Evolutionary conservation across 306 rosid species (phyloP).

Genomic region (Dryas octopetala): DNA sequence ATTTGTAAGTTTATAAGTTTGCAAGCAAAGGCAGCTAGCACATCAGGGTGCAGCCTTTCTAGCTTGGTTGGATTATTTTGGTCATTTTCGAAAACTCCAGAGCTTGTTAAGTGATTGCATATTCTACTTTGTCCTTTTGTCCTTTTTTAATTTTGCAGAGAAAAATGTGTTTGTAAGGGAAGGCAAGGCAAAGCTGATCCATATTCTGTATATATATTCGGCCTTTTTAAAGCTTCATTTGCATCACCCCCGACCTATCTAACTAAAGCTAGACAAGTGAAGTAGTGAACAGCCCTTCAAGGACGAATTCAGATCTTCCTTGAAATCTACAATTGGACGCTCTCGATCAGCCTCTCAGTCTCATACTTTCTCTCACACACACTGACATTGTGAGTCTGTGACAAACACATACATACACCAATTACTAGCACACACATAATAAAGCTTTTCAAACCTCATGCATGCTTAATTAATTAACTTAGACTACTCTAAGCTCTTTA

Average conservation of each 20-base stretch:
- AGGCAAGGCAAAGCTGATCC: conserved; percentile 19
- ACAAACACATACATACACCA: not conserved
- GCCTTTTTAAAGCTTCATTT: conserved; percentile 11
- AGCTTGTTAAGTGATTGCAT: conserved; percentile 32
- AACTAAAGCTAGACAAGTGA: conserved; percentile 21
- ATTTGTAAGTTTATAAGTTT: not conserved
- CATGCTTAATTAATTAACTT: not conserved
- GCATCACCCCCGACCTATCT: conserved; percentile 11
- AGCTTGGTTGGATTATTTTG: conserved; percentile 39
- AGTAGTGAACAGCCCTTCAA: conserved; percentile 6
- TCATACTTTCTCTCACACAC: not conserved
- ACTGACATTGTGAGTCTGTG: not conserved
- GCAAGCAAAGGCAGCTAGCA: conserved; percentile 39
- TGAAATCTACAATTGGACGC: conserved; percentile 28
- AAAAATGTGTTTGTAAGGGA: conserved; percentile 18
- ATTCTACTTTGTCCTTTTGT: conserved; percentile 36
- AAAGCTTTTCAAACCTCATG: not conserved
- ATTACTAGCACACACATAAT: not conserved
- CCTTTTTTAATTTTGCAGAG: conserved; percentile 20
- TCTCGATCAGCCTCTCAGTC: conserved; percentile 2
- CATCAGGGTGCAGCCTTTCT: conserved; percentile 41
- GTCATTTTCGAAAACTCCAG: conserved; percentile 55
- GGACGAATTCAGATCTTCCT: conserved; percentile 34
- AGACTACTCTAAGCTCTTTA: too few species aligned
- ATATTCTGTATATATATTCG: conserved; percentile 3